phyloP scores from a whole-genome alignment of 257 asterid species.

The Paraleonurus japonicus region DNA sequence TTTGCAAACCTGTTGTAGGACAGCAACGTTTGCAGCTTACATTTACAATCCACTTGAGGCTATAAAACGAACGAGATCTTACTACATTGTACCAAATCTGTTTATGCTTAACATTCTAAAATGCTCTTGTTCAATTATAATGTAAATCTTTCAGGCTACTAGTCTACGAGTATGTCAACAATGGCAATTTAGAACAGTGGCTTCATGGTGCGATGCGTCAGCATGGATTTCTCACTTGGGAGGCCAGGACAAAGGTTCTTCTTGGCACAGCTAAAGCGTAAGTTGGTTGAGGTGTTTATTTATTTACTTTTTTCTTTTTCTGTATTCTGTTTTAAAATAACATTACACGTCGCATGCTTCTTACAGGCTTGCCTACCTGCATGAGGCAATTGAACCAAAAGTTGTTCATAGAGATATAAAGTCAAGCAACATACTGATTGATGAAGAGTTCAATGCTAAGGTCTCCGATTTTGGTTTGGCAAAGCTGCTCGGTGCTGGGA shows the following conservation, averaged over 20 bases:
- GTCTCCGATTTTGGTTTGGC: slow-evolving; percentile 98
- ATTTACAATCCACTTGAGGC: neutral
- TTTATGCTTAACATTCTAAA: slow-evolving; percentile 2
- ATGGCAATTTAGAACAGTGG: slow-evolving; percentile 96
- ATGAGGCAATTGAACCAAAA: slow-evolving; percentile 94
- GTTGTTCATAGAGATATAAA: slow-evolving; percentile 94
- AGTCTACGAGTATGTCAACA: slow-evolving; percentile 87
- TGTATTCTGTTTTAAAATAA: neutral
- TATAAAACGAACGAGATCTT: neutral
- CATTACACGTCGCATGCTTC: slow-evolving; percentile 1
- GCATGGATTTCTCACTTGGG: slow-evolving; percentile 92
- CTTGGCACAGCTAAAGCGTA: slow-evolving; percentile 99
- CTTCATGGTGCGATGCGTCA: slow-evolving; percentile 97
- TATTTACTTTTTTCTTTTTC: neutral
- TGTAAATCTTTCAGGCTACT: slow-evolving; percentile 34
- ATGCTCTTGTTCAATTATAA: neutral
- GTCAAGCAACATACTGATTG: slow-evolving; percentile 91
- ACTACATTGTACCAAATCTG: neutral
- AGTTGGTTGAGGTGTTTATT: slow-evolving; percentile 31
- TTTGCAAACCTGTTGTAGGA: neutral
- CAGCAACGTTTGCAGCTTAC: too few species aligned
- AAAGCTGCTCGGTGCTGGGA: slow-evolving; percentile 90
- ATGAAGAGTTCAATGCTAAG: slow-evolving; percentile 83
- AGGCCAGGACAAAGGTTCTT: slow-evolving; percentile 83
- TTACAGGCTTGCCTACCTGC: slow-evolving; percentile 89